A percentile compares a stretch with the other conserved stretches of the same genome.
Evolutionary conservation across 345 rosid genomes (phyloP).

Genomic region (Lepidium sativum): DNA sequence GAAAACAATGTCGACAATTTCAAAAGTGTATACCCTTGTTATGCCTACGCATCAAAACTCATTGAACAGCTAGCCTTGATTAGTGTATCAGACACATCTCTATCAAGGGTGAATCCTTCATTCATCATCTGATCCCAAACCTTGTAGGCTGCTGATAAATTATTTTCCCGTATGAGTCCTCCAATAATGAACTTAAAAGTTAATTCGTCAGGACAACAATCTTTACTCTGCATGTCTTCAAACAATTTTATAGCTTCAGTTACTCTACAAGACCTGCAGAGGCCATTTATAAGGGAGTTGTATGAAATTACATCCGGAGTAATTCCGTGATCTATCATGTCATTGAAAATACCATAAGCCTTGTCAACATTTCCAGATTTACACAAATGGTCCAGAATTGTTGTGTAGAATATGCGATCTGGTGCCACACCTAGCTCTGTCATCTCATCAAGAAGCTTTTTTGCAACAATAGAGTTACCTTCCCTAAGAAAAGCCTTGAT

Average conservation of each 20-base stretch:
- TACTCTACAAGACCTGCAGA: constrained; percentile 57
- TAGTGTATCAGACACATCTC: constrained; percentile 56
- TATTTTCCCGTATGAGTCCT: constrained; percentile 62
- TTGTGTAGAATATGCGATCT: constrained; percentile 70
- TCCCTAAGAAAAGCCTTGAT: constrained; percentile 60
- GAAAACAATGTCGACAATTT: too few species aligned
- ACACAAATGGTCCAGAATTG: constrained; percentile 70
- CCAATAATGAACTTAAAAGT: constrained; percentile 79
- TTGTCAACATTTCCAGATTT: constrained; percentile 61
- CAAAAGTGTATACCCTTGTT: background rate
- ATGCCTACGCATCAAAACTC: constrained; percentile 15
- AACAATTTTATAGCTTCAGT: constrained; percentile 55
- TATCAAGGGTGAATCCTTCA: constrained; percentile 86
- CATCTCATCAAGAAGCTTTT: constrained; percentile 68
- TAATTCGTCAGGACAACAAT: constrained; percentile 63
- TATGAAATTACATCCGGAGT: constrained; percentile 66
- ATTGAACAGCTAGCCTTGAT: constrained; percentile 30
- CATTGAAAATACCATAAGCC: constrained; percentile 52
- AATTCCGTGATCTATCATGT: constrained; percentile 69
- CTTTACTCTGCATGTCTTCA: constrained; percentile 62
- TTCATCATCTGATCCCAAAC: constrained; percentile 99
- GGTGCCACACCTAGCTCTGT: constrained; percentile 45
- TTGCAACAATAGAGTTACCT: constrained; percentile 48
- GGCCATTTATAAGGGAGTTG: constrained; percentile 73
- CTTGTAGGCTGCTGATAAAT: constrained; percentile 51